Percentiles rank a stretch among this genome's conserved stretches.
Evolutionary conservation across 2,329 filamentous ascomycete species (phyloP).

Genomic region (Metarhizium robertsii): DNA sequence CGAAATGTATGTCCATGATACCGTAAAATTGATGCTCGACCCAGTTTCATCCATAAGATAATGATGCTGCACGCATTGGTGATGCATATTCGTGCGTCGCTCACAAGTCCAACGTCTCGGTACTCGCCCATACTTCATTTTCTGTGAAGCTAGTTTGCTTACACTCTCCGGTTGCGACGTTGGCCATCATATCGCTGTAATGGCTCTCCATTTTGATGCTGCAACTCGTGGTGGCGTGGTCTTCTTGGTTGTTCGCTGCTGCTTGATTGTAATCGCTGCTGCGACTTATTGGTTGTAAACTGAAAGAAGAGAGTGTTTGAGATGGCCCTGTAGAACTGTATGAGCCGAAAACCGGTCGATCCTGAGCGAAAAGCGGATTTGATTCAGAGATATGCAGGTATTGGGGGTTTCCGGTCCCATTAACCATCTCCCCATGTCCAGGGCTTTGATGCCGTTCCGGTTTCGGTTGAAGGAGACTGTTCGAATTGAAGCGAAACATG

Average conservation of each 20-base stretch:
- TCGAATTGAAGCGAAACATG: conserved; percentile 16
- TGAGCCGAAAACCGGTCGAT: conserved; percentile 19
- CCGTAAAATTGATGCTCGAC: background rate
- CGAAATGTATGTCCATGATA: background rate
- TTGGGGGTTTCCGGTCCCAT: conserved; percentile 12
- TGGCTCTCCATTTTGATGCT: conserved; percentile 18
- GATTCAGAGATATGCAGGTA: conserved; percentile 19
- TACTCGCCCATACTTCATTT: conserved; percentile 6
- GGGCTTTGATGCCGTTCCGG: conserved; percentile 16
- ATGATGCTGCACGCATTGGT: background rate
- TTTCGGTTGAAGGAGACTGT: conserved; percentile 17
- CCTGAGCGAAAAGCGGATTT: conserved; percentile 24
- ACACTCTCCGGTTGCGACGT: conserved; percentile 9
- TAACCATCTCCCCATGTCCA: conserved; percentile 11
- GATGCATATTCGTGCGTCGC: background rate
- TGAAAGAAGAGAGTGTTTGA: conserved; percentile 15
- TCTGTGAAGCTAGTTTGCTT: conserved; percentile 14
- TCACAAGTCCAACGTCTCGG: conserved; percentile 6
- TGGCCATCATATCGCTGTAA: conserved; percentile 15
- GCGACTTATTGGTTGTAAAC: conserved; percentile 21
- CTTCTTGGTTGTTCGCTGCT: conserved; percentile 9
- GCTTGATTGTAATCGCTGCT: conserved; percentile 10
- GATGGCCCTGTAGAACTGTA: conserved; percentile 14
- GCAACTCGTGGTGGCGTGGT: conserved; percentile 2
- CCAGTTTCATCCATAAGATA: background rate